Base-by-base conservation (phyloP, 1,139 yeast genomes). In the Diutina scorzettiae region DNA sequence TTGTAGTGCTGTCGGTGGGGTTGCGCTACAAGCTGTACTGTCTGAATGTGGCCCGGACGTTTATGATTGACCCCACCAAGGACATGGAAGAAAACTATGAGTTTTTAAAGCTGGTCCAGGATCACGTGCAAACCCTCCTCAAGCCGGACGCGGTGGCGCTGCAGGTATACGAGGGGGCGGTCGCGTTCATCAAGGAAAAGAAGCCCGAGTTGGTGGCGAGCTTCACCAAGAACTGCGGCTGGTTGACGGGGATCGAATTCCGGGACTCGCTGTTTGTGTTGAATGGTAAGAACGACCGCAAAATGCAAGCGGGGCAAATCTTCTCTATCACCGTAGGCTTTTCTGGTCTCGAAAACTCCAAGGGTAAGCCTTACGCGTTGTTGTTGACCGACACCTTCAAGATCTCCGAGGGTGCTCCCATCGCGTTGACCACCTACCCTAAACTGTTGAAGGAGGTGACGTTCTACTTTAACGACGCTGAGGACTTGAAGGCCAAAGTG, bases 191-290 rank as follows among this genome's bases (percentile, higher is more conserved):
- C 49, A 66, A 71, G 48, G 66, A 71, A 43, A 72, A 68, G 45
- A 69, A 70, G 51, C 84, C 95, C 1, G 84, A 78, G 9, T 66
- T 89, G 52, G 79, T 69, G 27, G 55, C 65, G 30, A 66, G 76
- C 53, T 82, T 87, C 53, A 72, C 87, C 44, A 85, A 84, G 54
- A 87, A 84, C 53, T 75, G 83, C 49, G 98, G 98, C 44, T 85
- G 94, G 76, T 69, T 86, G 45, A 80, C 84, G 48, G 98, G 98
- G 45, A 74, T 91, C 50, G 96, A 87, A 56, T 86, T 85, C 56
- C 75, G 95, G 59, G 96, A 89, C 57, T 73, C 91, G 0, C 65
- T 81, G 1, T 76, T 84, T 49, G 69, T 87, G 25, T 65, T 91
- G 46, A 85, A 83, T 53, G 68, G 73, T 23, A 89, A 85, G 54